phyloP scores from a whole-genome alignment of 2,329 filamentous ascomycete genomes.

The Ophiostoma tasmaniense region DNA sequence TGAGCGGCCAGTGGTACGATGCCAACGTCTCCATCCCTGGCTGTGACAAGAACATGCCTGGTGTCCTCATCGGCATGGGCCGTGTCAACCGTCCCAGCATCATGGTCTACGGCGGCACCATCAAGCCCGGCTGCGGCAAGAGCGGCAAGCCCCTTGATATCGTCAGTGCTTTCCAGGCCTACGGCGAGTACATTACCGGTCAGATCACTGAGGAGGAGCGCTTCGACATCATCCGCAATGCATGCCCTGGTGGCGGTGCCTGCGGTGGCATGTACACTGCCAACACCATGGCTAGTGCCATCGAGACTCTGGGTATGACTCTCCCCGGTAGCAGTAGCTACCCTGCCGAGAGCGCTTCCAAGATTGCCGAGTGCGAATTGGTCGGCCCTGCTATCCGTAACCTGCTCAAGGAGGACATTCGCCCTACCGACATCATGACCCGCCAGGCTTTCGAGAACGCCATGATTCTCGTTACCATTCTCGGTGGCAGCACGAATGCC shows the following conservation, averaged over 20 bases:
- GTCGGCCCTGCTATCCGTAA: conserved; percentile 67
- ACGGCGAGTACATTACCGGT: conserved; percentile 87
- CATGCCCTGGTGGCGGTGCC: conserved; percentile 75
- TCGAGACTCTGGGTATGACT: conserved; percentile 67
- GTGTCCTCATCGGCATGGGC: conserved; percentile 87
- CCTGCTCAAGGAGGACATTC: conserved; percentile 67
- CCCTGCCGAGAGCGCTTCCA: conserved; percentile 64
- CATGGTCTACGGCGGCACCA: conserved; percentile 97
- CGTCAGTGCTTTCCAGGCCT: conserved; percentile 94
- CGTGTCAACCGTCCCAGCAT: conserved; percentile 87
- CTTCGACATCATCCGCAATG: conserved; percentile 89
- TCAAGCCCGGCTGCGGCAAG: conserved; percentile 78
- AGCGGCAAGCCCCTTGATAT: conserved; percentile 78
- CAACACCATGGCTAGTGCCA: conserved; percentile 68
- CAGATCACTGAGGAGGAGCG: conserved; percentile 86
- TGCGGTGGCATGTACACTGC: conserved; percentile 82
- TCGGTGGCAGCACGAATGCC: conserved; percentile 77
- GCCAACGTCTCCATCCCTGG: conserved; percentile 93
- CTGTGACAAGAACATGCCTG: conserved; percentile 99
- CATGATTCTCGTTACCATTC: conserved; percentile 74
- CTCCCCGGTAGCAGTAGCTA: conserved; percentile 75
- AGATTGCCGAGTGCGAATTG: conserved; percentile 62
- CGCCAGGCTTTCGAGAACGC: conserved; percentile 76
- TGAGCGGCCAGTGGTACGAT: conserved; percentile 98
- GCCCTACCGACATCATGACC: conserved; percentile 69